These are phyloP conservation scores for Podila minutissima DNA, from an alignment of 192 early-diverging fungal species.

Conservation along the genomic window DNA sequence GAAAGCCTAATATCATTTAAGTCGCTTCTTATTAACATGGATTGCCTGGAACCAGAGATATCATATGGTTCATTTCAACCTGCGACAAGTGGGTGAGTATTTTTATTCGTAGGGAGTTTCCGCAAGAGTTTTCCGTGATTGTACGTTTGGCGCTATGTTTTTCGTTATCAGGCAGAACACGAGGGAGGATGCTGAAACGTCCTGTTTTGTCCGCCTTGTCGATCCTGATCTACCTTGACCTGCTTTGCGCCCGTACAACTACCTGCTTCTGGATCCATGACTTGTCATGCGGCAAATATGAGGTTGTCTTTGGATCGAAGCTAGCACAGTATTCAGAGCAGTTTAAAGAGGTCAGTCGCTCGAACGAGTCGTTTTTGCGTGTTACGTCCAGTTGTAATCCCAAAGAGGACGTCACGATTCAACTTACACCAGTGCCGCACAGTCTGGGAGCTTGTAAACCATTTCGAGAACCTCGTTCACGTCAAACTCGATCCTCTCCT, in stretches of 20 bases:
- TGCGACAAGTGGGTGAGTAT: no score
- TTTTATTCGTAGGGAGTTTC: no score
- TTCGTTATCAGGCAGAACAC: no score
- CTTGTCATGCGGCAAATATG: conserved; percentile 49
- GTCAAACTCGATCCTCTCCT: conserved; percentile 48
- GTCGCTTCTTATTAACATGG: no score
- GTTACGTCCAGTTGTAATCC: neutral
- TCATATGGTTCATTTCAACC: no score
- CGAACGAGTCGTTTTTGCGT: neutral
- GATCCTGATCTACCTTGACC: conserved; percentile 16
- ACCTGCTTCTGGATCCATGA: conserved; percentile 52
- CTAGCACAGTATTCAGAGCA: conserved; percentile 1
- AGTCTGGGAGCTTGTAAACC: conserved; percentile 47
- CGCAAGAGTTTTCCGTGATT: no score
- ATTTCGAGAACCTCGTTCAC: conserved; percentile 50
- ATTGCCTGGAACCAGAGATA: no score
- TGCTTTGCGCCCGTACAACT: conserved; percentile 36
- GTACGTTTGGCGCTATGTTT: no score
- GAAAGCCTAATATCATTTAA: no score
- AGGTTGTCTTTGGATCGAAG: conserved; percentile 26
- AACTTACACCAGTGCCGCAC: conserved; percentile 45
- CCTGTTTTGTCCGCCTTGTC: no score
- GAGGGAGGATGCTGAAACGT: no score
- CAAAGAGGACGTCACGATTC: no score
- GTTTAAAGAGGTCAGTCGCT: neutral